A percentile compares a stretch with the other conserved stretches of the same genome.
Conservation (phyloP, 495 filamentous ascomycete species). For the Aspergillus nanangensis region DNA sequence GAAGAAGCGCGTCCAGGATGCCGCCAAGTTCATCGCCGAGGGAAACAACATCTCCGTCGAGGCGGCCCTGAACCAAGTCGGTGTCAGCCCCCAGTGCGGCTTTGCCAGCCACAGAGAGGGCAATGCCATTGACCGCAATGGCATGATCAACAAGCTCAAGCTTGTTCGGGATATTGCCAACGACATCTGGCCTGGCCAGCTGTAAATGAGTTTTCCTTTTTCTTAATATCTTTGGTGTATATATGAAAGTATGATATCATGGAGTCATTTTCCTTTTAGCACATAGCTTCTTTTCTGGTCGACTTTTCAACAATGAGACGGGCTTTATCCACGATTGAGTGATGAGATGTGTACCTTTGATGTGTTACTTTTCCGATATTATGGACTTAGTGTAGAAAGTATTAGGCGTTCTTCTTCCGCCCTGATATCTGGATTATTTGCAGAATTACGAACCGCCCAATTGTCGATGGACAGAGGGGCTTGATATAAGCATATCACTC, state of each 20-base stretch:
- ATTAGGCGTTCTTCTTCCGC: too few species aligned
- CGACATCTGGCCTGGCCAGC: slow-evolving; percentile 67
- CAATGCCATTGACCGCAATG: slow-evolving; percentile 58
- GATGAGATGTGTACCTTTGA: too few species aligned
- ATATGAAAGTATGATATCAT: not conserved
- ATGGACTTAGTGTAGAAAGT: too few species aligned
- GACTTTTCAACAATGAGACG: not conserved
- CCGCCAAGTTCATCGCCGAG: slow-evolving; percentile 67
- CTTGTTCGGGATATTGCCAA: slow-evolving; percentile 67
- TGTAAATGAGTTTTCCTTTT: slow-evolving; percentile 17
- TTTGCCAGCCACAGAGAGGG: slow-evolving; percentile 70
- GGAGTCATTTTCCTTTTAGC: not conserved
- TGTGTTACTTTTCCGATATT: too few species aligned
- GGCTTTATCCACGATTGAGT: not conserved
- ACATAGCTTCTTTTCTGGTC: not conserved
- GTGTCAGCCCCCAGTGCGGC: slow-evolving; percentile 75
- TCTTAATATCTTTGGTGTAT: not conserved
- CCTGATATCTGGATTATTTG: too few species aligned
- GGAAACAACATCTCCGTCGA: slow-evolving; percentile 58
- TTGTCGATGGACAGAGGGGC: too few species aligned
- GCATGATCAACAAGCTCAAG: slow-evolving; percentile 66
- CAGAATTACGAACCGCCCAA: too few species aligned
- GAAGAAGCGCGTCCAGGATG: slow-evolving; percentile 61
- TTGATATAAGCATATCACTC: too few species aligned
- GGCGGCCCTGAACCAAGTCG: slow-evolving; percentile 63